Evolutionary conservation across 2,329 filamentous ascomycete species (phyloP).

Genomic region (Aspergillus clavatus): DNA sequence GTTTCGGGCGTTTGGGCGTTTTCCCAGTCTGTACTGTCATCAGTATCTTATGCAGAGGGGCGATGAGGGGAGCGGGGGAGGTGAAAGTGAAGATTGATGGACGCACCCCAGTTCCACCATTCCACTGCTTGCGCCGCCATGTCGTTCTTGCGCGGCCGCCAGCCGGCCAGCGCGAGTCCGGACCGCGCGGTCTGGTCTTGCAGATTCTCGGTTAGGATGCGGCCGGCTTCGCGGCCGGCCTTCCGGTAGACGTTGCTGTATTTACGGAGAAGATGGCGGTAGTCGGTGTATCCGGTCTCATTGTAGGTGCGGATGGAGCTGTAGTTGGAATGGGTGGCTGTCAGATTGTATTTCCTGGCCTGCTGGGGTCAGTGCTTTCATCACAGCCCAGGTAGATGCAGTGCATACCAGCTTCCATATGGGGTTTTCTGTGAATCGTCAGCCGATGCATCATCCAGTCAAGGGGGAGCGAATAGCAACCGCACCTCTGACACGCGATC

Average conservation of each 20-base stretch:
- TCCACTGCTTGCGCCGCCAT: constrained; percentile 57
- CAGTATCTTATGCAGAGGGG: no score
- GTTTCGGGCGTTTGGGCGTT: constrained; percentile 54
- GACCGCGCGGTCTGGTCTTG: constrained; percentile 59
- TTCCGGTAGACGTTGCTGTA: constrained; percentile 46
- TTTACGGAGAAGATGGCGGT: constrained; percentile 46
- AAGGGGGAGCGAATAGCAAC: no score
- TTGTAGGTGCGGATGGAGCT: constrained; percentile 57
- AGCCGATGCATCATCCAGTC: no score
- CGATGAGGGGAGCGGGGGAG: no score
- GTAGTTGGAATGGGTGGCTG: constrained; percentile 56
- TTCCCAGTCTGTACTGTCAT: constrained; percentile 50
- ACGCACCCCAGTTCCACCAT: constrained; percentile 50
- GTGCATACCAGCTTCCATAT: constrained; percentile 49
- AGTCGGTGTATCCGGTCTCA: constrained; percentile 52
- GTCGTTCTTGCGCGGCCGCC: constrained; percentile 53
- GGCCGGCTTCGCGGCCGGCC: constrained; percentile 52
- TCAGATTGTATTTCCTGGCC: constrained; percentile 55
- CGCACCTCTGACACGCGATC: constrained; percentile 20
- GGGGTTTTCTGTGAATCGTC: constrained; percentile 41
- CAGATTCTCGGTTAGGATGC: constrained; percentile 54
- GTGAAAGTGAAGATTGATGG: no score
- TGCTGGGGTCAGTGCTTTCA: background rate
- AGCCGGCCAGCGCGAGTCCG: constrained; percentile 56
- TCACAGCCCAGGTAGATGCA: no score